Conservation (phyloP, 208 protist species). For the Crithidia bombi region DNA sequence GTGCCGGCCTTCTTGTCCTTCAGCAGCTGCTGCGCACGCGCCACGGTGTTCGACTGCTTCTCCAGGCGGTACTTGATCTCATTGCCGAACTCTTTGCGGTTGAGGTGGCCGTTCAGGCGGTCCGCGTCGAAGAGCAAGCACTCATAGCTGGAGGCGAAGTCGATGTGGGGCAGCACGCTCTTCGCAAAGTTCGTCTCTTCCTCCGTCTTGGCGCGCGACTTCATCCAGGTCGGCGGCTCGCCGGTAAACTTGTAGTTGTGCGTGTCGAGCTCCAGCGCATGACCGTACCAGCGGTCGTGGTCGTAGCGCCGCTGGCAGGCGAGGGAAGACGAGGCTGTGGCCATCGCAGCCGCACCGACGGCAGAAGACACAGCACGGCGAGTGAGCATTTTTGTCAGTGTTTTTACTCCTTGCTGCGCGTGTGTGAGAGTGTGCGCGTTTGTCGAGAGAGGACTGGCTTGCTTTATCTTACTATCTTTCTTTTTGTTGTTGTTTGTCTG, state of each 20-base stretch:
- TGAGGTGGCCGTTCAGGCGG: conserved; percentile 73
- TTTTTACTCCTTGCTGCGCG: background rate
- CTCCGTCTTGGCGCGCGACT: conserved; percentile 66
- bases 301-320: conserved; percentile 69
- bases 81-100: conserved; percentile 91
- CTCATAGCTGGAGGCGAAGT: conserved; percentile 87
- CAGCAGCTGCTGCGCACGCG: conserved; percentile 81
- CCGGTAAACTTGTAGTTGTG: conserved; percentile 89
- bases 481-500: background rate
- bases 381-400: conserved; percentile 50
- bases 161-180: conserved; percentile 76
- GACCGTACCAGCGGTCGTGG: conserved; percentile 90
- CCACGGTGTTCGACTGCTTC: conserved; percentile 89
- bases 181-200: conserved; percentile 85
- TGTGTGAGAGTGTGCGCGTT: background rate
- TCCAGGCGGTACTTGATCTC: conserved; percentile 84
- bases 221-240: conserved; percentile 80
- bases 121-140: conserved; percentile 86
- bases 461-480: background rate
- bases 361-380: conserved; percentile 56
- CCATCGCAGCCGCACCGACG: conserved; percentile 38
- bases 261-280: conserved; percentile 81
- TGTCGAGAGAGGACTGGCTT: too few species aligned
- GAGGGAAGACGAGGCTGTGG: conserved; percentile 36
- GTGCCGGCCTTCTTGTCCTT: conserved; percentile 58